phyloP scores from a whole-genome alignment of 345 rosid genomes.

The Ceriops tagal region DNA sequence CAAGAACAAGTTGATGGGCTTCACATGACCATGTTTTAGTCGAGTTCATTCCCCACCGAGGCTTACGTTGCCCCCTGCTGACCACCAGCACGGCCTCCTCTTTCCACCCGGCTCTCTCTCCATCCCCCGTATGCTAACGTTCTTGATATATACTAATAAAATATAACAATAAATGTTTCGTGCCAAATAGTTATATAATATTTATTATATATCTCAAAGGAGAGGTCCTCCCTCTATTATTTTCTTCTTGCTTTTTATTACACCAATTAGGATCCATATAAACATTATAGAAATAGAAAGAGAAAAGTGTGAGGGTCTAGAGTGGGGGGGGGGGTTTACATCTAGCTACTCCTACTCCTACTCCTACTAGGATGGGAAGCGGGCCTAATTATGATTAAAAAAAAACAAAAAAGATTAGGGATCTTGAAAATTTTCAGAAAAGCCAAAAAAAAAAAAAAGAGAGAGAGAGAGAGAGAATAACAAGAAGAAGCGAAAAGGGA shows the following conservation, averaged over 20 bases:
- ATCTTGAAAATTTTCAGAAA: too few relatives aligned
- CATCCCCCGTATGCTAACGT: background rate
- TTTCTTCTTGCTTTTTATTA: slow-evolving; percentile 7
- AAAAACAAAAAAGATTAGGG: too few relatives aligned
- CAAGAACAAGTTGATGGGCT: slow-evolving; percentile 58
- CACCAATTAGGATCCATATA: slow-evolving; percentile 5
- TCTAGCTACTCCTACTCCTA: background rate
- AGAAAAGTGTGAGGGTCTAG: background rate
- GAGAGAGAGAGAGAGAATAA: background rate
- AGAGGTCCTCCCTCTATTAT: background rate
- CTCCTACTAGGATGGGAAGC: slow-evolving; percentile 8
- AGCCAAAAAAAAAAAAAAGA: too few relatives aligned
- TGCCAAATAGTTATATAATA: too few relatives aligned
- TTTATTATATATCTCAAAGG: too few relatives aligned
- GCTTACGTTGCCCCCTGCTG: slow-evolving; percentile 23
- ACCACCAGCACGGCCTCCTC: slow-evolving; percentile 29
- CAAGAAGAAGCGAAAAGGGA: too few relatives aligned
- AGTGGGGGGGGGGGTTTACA: background rate
- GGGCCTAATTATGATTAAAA: background rate
- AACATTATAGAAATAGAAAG: background rate
- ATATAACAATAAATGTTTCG: too few relatives aligned
- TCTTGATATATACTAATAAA: too few relatives aligned
- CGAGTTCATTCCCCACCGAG: slow-evolving; percentile 65
- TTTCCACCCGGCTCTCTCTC: background rate
- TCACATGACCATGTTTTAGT: slow-evolving; percentile 55